Evolutionary conservation across 2,329 filamentous ascomycete species (phyloP), one percentile per base, ranked within the genome.

Genomic region (Diaporthe citriasiana): DNA sequence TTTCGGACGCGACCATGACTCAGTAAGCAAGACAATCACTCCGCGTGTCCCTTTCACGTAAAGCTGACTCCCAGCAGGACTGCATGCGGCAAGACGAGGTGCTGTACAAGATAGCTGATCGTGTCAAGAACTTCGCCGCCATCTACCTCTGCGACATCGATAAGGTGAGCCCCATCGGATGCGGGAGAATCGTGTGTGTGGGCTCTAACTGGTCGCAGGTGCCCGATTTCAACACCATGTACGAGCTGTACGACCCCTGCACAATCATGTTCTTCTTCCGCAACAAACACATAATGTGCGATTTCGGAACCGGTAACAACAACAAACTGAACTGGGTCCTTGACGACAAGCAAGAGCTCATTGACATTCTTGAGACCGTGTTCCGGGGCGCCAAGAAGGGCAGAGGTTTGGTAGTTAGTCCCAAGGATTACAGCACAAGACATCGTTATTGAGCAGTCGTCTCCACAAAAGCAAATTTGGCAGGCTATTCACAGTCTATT

Each of bases 331-430:
- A 98, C 82, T 98, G 95, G 93, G 94, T 98, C 63, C 87, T 97
- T 70, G 95, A 98, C 84, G 96, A 99, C 82, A 98, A 99, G 86
- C 96, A 98, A 83, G 97, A 99, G 86, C 88, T 99, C 80, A 97
- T 99, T 80, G 97, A 99, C 84, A 99, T 99, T 78, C 92, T 98
- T 81, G 97, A 99, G 88, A 98, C 95, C 6, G 95, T 99, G 76
- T 99, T 98, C 83, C 92, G 95, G 74, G 97, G 97, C n/a, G 97
- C 97, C 42, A 98, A 98, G 89, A 99, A 99, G 87, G 97, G 97
- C 0, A 89, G 96, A 70, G 97, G 97, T 93, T 85, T 99, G 78
- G 97, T 99, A 53, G 95, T 98, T 77, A 97, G 95, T 81, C 97
- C 96, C 0, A 99, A 98, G 88, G 95, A 92, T 82, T 87, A 85